Base-by-base conservation (phyloP, 2,329 filamentous ascomycete species). In the Arthrobotrys megalospora region DNA sequence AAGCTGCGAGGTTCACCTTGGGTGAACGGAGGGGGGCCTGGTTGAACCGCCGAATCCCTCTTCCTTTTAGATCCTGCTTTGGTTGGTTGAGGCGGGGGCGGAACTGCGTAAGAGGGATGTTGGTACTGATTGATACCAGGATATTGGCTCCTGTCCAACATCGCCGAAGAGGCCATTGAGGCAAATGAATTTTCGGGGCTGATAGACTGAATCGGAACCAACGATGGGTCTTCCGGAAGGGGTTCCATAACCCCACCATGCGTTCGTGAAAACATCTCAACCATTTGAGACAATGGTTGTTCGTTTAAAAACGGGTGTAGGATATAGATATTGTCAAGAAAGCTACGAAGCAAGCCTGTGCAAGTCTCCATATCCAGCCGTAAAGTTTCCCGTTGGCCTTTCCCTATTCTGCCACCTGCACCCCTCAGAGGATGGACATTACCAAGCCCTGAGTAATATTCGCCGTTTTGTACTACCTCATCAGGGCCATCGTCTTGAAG, bases 251-350 rank as follows among this genome's bases (percentile, higher is more conserved):
- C 81, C 50, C 47, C 81, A 58, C 87, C 87, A 80, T 89, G 87
- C 19, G 83, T 83, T 11, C 82, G 82, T 62, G 88, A 86, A 80
- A 90, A 90, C 1, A 81, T 82, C 36, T 86, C 85, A 41, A 90
- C 84, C 85, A 89, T 88, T 45, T 84, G 84, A 4, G 85, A 84
- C n/a, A 91, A 83, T 47, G 86, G 86, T 11, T 83, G 83, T 53
- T 87, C 86, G 79, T 91, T 87, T 52, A 92, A 84, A 80, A 91
- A 90, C 0, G 90, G 90, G 82, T 91, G 90, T 70, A 91, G 84
- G 64, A 87, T 87, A 81, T 91, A 89, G 67, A 92, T 88, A 82
- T 90, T 86, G 2, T 86, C 83, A 80, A 90, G 83, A 81, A 90
- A 92, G 79, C 87, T 89, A 3, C 86, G 83, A 75, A 87, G 86